Conservation (phyloP, 257 asterid species). For the Solanum infundibuliforme region DNA sequence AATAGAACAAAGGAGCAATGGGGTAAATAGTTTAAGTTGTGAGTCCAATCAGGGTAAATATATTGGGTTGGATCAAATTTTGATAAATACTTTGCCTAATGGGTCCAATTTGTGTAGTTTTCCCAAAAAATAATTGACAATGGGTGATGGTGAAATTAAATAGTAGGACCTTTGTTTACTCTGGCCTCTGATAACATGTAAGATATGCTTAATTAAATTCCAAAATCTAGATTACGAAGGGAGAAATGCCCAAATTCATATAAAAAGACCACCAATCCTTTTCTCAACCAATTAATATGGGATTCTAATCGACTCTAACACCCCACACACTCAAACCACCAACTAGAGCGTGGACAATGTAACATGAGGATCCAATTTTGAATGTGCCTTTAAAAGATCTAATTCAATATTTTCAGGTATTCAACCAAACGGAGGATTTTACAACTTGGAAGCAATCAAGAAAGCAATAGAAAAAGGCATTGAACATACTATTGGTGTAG, state of each 20-base stretch:
- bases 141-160: neutral
- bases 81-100: no score
- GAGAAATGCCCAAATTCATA: neutral
- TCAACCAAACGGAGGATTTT: neutral
- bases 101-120: no score
- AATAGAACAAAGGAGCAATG: neutral
- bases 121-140: neutral
- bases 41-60: no score
- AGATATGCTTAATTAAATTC: neutral
- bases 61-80: neutral
- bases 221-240: neutral
- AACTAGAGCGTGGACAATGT: neutral
- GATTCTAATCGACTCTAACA: neutral
- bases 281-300: neutral
- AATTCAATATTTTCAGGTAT: neutral
- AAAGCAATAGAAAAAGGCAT: neutral
- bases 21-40: no score
- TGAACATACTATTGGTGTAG: neutral
- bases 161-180: neutral
- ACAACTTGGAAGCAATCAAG: neutral
- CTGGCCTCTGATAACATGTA: neutral
- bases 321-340: fast-evolving
- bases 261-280: neutral
- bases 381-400: neutral
- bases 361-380: neutral